Conservation (phyloP, 495 filamentous ascomycete genomes). For the Hamigera avellanea region DNA sequence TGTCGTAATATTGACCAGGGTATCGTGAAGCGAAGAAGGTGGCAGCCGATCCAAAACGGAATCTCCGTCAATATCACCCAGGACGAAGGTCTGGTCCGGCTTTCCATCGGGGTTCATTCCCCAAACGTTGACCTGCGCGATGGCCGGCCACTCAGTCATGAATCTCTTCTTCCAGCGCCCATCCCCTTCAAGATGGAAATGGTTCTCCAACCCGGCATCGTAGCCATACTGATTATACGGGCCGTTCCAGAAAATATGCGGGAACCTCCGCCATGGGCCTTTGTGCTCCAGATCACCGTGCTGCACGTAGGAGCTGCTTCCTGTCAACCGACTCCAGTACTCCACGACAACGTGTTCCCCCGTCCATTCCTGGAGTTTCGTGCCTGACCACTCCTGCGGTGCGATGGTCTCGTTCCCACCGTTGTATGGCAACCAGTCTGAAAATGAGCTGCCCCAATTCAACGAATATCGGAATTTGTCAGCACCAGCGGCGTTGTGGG, state of each 20-base stretch:
- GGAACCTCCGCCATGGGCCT: slow-evolving; percentile 40
- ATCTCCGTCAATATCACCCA: slow-evolving; percentile 51
- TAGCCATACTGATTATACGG: slow-evolving; percentile 59
- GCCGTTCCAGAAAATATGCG: slow-evolving; percentile 55
- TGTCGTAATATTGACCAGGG: slow-evolving; percentile 49
- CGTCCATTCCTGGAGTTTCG: slow-evolving; percentile 48
- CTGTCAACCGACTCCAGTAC: slow-evolving; percentile 55
- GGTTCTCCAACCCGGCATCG: slow-evolving; percentile 49
- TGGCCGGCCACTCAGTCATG: slow-evolving; percentile 53
- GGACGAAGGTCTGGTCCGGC: slow-evolving; percentile 48
- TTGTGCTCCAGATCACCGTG: slow-evolving; percentile 41
- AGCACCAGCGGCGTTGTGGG: slow-evolving; percentile 52
- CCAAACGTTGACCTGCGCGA: slow-evolving; percentile 57
- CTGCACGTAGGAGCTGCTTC: slow-evolving; percentile 53
- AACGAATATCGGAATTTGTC: slow-evolving; percentile 53
- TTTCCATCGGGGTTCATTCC: slow-evolving; percentile 55
- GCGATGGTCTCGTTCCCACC: slow-evolving; percentile 34
- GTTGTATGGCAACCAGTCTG: slow-evolving; percentile 45
- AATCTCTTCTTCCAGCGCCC: slow-evolving; percentile 52
- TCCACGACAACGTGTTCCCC: slow-evolving; percentile 56
- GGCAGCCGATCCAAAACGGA: slow-evolving; percentile 52
- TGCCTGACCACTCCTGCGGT: slow-evolving; percentile 46
- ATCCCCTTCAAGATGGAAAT: slow-evolving; percentile 38
- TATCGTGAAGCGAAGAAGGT: slow-evolving; percentile 43
- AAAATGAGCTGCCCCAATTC: slow-evolving; percentile 50